A percentile compares a stretch with the other conserved stretches of the same genome.
Conservation (phyloP, 1,284 basidiomycete genomes). For the Naganishia sp. region DNA sequence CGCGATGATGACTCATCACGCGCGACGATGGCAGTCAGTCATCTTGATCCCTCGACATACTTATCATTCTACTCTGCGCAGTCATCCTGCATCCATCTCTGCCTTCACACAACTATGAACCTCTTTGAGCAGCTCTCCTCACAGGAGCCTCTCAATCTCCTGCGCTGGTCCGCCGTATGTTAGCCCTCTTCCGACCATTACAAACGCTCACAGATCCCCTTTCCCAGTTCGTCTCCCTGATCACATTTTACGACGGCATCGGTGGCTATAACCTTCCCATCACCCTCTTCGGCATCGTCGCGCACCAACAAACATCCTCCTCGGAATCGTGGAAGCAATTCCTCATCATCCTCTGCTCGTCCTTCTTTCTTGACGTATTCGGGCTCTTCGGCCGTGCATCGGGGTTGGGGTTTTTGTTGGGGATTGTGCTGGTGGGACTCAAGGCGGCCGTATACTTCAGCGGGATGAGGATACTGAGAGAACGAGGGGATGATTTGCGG, state of each 20-base stretch:
- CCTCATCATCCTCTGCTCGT: conserved; percentile 29
- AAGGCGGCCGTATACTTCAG: conserved; percentile 57
- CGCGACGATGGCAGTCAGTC: too few relatives aligned
- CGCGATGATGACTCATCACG: too few relatives aligned
- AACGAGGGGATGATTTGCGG: conserved; percentile 29
- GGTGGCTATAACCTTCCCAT: conserved; percentile 32
- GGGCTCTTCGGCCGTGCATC: conserved; percentile 7
- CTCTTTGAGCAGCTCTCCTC: conserved; percentile 13
- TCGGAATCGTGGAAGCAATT: conserved; percentile 26
- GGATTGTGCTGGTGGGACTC: conserved; percentile 42
- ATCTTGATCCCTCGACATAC: not conserved
- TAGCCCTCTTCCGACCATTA: not conserved
- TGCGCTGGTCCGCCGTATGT: conserved; percentile 24
- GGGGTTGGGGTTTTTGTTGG: conserved; percentile 50
- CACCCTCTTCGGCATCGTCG: conserved; percentile 30
- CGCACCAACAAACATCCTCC: conserved; percentile 27
- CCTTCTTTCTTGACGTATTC: conserved; percentile 31
- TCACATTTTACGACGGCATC: conserved; percentile 25
- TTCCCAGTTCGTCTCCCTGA: conserved; percentile 13
- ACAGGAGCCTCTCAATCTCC: conserved; percentile 16
- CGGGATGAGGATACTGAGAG: conserved; percentile 33
- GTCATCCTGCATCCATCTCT: not conserved
- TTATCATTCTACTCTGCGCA: not conserved
- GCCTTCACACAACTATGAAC: not conserved
- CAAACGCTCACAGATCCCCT: not conserved